Conservation (phyloP, 306 rosid species). For the Trifolium subterraneum region DNA sequence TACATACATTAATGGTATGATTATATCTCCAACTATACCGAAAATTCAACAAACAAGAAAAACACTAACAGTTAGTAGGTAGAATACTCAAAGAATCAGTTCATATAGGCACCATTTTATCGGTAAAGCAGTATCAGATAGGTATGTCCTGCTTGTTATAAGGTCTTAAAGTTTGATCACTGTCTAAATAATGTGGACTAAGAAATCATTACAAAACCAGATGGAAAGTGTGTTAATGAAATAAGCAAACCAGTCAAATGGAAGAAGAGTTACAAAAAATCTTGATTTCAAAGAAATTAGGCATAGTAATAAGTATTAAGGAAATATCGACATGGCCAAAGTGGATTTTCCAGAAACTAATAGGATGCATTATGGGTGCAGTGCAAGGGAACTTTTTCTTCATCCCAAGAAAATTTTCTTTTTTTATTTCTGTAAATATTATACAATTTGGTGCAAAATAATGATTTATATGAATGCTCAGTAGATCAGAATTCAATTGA, state of each 20-base stretch:
- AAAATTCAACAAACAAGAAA: not conserved
- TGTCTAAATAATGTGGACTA: not conserved
- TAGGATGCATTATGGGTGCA: too few relatives aligned
- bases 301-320: not conserved
- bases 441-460: too few relatives aligned
- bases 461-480: not conserved
- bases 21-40: not conserved
- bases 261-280: too few relatives aligned
- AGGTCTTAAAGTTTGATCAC: not conserved
- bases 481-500: not conserved
- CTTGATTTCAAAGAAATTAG: not conserved
- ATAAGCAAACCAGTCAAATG: too few relatives aligned
- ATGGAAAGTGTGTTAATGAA: not conserved
- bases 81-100: not conserved
- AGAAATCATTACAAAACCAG: not conserved
- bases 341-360: too few relatives aligned
- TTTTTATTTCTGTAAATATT: too few relatives aligned
- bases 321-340: too few relatives aligned
- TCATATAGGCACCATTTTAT: too few relatives aligned
- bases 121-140: not conserved
- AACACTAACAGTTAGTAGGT: not conserved
- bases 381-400: too few relatives aligned
- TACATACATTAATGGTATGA: not conserved
- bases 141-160: too few relatives aligned
- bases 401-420: too few relatives aligned